phyloP scores from a whole-genome alignment of 768 basidiomycete species.

The Symmetrospora coprosmae region DNA sequence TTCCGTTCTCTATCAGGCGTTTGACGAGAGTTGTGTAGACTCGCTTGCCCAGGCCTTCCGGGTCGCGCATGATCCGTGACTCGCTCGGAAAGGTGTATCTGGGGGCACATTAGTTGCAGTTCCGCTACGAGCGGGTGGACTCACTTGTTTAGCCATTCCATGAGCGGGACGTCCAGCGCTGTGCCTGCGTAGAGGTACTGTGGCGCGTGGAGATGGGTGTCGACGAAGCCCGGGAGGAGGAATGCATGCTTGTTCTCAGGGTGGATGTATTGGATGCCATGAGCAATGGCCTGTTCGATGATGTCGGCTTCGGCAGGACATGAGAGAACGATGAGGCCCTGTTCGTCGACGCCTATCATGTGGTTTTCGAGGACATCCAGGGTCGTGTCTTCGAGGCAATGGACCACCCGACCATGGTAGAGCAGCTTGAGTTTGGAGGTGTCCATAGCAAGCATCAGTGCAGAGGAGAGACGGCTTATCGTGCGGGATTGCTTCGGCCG shows the following conservation, averaged over 20 bases:
- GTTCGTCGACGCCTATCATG: not conserved
- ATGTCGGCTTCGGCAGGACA: not conserved
- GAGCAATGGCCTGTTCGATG: not conserved
- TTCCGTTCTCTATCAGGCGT: slow-evolving; percentile 59
- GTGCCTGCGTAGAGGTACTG: slow-evolving; percentile 80
- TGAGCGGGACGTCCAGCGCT: slow-evolving; percentile 53
- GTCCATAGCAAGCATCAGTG: too few species aligned
- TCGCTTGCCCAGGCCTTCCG: slow-evolving; percentile 44
- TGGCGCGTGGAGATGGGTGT: slow-evolving; percentile 46
- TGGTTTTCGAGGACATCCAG: not conserved
- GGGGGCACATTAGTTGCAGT: slow-evolving; percentile 34
- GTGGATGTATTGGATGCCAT: not conserved
- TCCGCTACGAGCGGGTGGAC: not conserved
- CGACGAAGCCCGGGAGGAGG: slow-evolving; percentile 8
- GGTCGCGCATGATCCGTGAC: slow-evolving; percentile 53
- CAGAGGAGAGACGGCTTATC: too few species aligned
- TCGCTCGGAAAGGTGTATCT: slow-evolving; percentile 72
- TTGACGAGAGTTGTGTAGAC: slow-evolving; percentile 57
- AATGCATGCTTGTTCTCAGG: not conserved
- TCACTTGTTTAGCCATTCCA: slow-evolving; percentile 28
- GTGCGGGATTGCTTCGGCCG: too few species aligned
- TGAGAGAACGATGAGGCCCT: not conserved
- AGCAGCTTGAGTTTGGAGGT: not conserved
- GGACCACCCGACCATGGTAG: slow-evolving; percentile 5
- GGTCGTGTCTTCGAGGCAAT: not conserved